Evolutionary conservation across 306 rosid genomes (phyloP).

Genomic region (Betula pendula): DNA sequence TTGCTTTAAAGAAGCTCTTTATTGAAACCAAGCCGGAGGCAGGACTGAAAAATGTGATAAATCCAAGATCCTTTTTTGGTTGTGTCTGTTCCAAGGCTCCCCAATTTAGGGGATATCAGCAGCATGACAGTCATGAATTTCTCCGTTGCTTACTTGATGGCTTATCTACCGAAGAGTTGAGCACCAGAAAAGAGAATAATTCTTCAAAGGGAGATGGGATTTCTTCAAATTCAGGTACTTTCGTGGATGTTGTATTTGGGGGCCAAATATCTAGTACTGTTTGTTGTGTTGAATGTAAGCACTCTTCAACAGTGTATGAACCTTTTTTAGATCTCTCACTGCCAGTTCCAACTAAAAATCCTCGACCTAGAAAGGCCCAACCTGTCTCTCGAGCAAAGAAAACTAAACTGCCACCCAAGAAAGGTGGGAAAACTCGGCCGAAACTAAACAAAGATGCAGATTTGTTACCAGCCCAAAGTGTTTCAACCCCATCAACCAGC

Average conservation of each 20-base stretch:
- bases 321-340: constrained; percentile 91
- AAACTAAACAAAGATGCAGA: constrained; percentile 49
- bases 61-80: constrained; percentile 84
- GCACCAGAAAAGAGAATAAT: constrained; percentile 51
- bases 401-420: constrained; percentile 68
- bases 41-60: constrained; percentile 56
- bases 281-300: constrained; percentile 76
- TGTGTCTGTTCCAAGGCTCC: constrained; percentile 80
- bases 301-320: constrained; percentile 83
- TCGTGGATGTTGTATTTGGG: constrained; percentile 80
- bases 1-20: constrained; percentile 76
- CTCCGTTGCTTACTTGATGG: constrained; percentile 88
- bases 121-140: constrained; percentile 96
- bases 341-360: constrained; percentile 84
- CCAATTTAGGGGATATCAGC: constrained; percentile 88
- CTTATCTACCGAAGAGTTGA: constrained; percentile 69
- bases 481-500: constrained; percentile 44
- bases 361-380: constrained; percentile 60
- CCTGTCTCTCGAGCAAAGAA: constrained; percentile 58
- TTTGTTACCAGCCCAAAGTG: constrained; percentile 38
- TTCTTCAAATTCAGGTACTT: constrained; percentile 49
- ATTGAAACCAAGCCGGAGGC: constrained; percentile 61
- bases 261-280: constrained; percentile 89
- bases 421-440: constrained; percentile 54
- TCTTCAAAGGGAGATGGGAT: constrained; percentile 45